Conservation (phyloP, 768 basidiomycete genomes). For the Podaxis carcinomalis region DNA sequence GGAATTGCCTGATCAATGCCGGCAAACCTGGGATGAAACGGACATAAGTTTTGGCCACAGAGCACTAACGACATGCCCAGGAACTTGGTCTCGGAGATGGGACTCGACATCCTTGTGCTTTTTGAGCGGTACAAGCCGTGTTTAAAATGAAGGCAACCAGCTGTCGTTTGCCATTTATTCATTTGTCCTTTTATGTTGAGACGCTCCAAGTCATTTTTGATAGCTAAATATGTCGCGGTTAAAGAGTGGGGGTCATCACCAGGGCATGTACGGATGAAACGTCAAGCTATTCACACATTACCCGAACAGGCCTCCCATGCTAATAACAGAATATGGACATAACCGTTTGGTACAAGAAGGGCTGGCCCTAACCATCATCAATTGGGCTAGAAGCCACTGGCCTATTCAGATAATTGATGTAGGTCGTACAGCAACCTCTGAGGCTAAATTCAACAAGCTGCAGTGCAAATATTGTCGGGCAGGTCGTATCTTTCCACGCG, state of each 20-base stretch:
- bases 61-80: background rate
- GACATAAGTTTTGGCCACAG: background rate
- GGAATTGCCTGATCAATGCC: background rate
- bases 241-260: constrained; percentile 2
- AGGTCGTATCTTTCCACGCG: constrained; percentile 5
- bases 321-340: constrained; percentile 9
- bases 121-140: background rate
- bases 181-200: constrained; percentile 7
- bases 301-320: constrained; percentile 4
- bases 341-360: background rate
- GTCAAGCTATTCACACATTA: constrained; percentile 5
- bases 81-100: constrained; percentile 5
- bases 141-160: background rate
- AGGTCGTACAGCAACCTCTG: background rate
- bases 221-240: background rate
- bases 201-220: background rate
- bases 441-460: background rate
- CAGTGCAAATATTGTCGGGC: background rate
- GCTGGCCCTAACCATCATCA: background rate
- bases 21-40: background rate
- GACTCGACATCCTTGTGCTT: background rate
- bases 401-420: background rate
- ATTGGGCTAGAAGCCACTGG: constrained; percentile 1
- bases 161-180: background rate
- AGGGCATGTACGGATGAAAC: background rate